phyloP scores from a whole-genome alignment of 768 basidiomycete species.

The Lactifluus volemus region DNA sequence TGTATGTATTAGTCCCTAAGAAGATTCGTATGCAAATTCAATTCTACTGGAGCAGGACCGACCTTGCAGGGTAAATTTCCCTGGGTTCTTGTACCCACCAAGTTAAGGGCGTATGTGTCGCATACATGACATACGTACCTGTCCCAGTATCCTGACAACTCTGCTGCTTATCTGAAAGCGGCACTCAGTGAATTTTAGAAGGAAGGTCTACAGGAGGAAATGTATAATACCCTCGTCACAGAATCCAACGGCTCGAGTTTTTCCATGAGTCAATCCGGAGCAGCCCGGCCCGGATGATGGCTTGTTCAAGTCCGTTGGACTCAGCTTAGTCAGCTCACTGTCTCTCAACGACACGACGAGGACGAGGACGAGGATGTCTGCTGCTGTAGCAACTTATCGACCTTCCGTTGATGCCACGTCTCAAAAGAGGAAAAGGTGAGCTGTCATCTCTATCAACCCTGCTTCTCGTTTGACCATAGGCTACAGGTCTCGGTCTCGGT shows the following conservation, averaged over 20 bases:
- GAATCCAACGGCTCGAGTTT: conserved; percentile 43
- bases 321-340: conserved; percentile 4
- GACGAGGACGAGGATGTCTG: conserved; percentile 7
- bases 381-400: background rate
- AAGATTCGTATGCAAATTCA: background rate
- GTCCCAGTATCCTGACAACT: conserved; percentile 63
- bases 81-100: conserved; percentile 55
- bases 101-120: background rate
- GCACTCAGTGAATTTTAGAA: background rate
- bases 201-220: background rate
- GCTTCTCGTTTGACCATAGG: background rate
- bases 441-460: background rate
- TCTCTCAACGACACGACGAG: background rate
- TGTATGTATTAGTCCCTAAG: conserved; percentile 83
- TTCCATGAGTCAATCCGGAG: conserved; percentile 31
- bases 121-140: conserved; percentile 37
- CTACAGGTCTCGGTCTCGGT: conserved; percentile 28
- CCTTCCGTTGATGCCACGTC: background rate
- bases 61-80: conserved; percentile 86
- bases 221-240: conserved; percentile 40
- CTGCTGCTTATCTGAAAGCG: conserved; percentile 51
- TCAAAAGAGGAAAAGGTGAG: conserved; percentile 18
- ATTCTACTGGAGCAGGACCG: background rate
- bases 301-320: too few species aligned
- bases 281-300: too few species aligned